Evolutionary conservation across 768 basidiomycete genomes (phyloP).

Genomic region (Phylloporus rhodoxanthus): DNA sequence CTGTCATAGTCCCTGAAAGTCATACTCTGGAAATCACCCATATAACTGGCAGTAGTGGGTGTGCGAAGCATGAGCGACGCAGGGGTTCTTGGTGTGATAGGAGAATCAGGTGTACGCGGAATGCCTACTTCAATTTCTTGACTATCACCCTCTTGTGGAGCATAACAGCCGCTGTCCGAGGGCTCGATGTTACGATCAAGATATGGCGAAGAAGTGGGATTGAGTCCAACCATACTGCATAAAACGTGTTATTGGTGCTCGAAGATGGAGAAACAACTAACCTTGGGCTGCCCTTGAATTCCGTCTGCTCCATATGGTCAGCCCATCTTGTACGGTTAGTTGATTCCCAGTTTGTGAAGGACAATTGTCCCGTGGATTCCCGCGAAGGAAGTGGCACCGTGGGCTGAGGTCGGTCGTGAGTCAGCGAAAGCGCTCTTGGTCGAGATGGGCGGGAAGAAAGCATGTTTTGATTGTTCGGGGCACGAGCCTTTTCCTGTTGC

Average conservation of each 20-base stretch:
- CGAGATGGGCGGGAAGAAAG: slow-evolving; percentile 14
- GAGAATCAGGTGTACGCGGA: slow-evolving; percentile 41
- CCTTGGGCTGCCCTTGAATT: slow-evolving; percentile 12
- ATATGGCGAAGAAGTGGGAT: slow-evolving; percentile 10
- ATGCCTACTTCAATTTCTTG: slow-evolving; percentile 36
- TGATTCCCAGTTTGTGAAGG: slow-evolving; percentile 25
- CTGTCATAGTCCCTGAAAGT: slow-evolving; percentile 21
- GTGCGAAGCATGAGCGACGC: slow-evolving; percentile 46
- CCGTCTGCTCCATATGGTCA: slow-evolving; percentile 9
- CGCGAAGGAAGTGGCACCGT: slow-evolving; percentile 17
- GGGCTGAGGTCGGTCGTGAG: slow-evolving; percentile 19
- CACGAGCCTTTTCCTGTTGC: slow-evolving; percentile 6
- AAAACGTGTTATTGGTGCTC: slow-evolving; percentile 4
- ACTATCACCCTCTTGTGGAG: slow-evolving; percentile 18
- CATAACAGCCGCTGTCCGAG: slow-evolving; percentile 15
- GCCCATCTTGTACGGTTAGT: slow-evolving; percentile 20
- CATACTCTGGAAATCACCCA: slow-evolving; percentile 30
- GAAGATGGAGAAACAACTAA: slow-evolving; percentile 3
- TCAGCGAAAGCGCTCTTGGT: slow-evolving; percentile 29
- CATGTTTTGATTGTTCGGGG: background rate
- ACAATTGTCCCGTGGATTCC: slow-evolving; percentile 26
- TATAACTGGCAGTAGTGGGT: slow-evolving; percentile 37
- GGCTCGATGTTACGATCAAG: slow-evolving; percentile 10
- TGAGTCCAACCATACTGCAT: slow-evolving; percentile 11
- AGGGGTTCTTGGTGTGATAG: slow-evolving; percentile 46